Base-by-base conservation (phyloP, 192 early-diverging fungal species). In the Rhizophlyctis rosea region DNA sequence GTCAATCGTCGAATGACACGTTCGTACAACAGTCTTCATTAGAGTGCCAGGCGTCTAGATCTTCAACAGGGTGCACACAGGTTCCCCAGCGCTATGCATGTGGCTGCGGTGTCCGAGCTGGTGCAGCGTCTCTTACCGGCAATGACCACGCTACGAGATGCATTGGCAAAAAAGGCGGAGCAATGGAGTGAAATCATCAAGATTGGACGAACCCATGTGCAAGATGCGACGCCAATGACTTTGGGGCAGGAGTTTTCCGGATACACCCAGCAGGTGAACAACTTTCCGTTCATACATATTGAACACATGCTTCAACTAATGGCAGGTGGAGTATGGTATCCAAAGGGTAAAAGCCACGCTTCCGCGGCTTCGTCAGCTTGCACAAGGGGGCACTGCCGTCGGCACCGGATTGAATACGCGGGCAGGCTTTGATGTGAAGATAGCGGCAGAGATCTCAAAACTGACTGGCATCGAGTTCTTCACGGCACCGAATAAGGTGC, bases 71-170 rank as follows among this genome's bases (percentile, higher is more conserved):
- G n/a, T n/a, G n/a, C n/a, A 18, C 47, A 13, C 50, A 64, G 62
- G 54, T 98, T 98, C 84, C 96, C 96, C 29, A 98, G 94, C 21
- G 94, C 95, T 62, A 98, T 98, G 96, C 94, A 98, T 75, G 87
- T 98, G 65, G 88, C 94, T 21, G 92, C 94, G 29, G 90, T 90
- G 57, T 47, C 70, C 28, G 73, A 74, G 54, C 51, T 98, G 62
- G 79, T 87, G 77, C 72, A 86, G 25, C 81, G 77, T 32, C 85
- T 98, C 62, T 65, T 98, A 54, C 96, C 96, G 14, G 86, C 92
- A 47, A 76, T 98, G 54, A 83, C 81, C 44, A 64, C 74, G 44
- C 81, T 98, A 51, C 88, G 89, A 54, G 81, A 92, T 44, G 86
- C 90, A 25, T 76, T 98, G 69, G 70, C 85, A 51, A 75, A 73